Evolutionary conservation across 495 filamentous ascomycete species (phyloP).

Genomic region (Xylaria bambusicola): DNA sequence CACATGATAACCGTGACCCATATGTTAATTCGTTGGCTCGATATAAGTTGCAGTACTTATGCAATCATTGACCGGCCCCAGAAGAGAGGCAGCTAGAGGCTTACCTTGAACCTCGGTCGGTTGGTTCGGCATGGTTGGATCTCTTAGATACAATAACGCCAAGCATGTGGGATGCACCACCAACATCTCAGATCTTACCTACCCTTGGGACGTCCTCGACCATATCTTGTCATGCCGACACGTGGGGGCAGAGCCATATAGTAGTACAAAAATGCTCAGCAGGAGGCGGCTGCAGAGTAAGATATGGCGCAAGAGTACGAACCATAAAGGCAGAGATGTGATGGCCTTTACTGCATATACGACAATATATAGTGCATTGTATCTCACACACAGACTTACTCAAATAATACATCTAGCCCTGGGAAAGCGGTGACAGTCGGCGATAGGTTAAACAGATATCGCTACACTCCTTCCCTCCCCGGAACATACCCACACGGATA

Average conservation of each 20-base stretch:
- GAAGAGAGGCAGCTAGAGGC: background rate
- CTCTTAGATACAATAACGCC: background rate
- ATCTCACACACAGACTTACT: background rate
- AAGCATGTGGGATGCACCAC: background rate
- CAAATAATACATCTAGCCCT: no score
- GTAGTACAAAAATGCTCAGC: background rate
- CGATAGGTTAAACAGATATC: background rate
- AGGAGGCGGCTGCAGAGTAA: background rate
- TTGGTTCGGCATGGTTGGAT: constrained; percentile 2
- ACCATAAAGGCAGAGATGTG: background rate
- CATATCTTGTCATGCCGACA: no score
- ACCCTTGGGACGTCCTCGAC: no score
- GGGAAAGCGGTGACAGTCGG: background rate
- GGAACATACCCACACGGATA: background rate
- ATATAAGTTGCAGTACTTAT: background rate
- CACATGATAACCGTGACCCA: constrained; percentile 8
- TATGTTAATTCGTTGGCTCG: background rate
- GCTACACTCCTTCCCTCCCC: constrained; percentile 12
- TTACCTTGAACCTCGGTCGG: constrained; percentile 1
- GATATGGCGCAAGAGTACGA: background rate
- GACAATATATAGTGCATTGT: background rate
- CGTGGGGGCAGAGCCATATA: background rate
- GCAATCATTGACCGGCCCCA: background rate
- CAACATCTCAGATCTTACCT: no score
- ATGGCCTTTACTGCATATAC: background rate